A percentile compares a stretch with the other conserved stretches of the same genome.
Evolutionary conservation across 371 early-diverging fungal genomes (phyloP).

Genomic region (Fennellomyces sp.): DNA sequence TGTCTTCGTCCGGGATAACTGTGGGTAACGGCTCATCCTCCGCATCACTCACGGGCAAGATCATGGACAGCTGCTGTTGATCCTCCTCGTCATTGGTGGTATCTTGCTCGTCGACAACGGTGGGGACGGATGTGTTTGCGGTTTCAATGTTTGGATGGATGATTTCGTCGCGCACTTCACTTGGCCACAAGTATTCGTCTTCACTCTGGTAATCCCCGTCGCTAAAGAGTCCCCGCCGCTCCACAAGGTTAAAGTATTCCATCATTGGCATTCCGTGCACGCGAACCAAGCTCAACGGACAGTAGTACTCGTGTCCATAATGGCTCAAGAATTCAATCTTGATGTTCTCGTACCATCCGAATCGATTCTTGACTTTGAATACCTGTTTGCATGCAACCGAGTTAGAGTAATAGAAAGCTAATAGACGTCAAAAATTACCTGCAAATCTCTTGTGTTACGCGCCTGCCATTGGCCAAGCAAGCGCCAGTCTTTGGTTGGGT

Average conservation of each 20-base stretch:
- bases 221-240: constrained; percentile 39
- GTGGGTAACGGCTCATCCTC: not conserved
- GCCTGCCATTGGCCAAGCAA: constrained; percentile 83
- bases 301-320: constrained; percentile 92
- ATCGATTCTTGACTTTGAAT: constrained; percentile 76
- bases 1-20: not conserved
- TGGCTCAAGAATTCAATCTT: constrained; percentile 88
- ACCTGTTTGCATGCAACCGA: constrained; percentile 35
- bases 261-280: constrained; percentile 93
- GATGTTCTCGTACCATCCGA: constrained; percentile 84
- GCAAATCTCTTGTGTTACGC: constrained; percentile 81
- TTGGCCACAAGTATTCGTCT: constrained; percentile 42
- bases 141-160: constrained; percentile 35
- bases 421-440: constrained; percentile 47
- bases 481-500: constrained; percentile 88
- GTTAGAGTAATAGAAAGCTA: not conserved
- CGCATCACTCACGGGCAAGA: too few species aligned
- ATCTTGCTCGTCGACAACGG: too few species aligned
- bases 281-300: constrained; percentile 86
- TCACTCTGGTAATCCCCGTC: constrained; percentile 29
- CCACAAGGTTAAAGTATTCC: constrained; percentile 80
- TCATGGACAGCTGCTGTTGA: too few species aligned
- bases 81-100: not conserved
- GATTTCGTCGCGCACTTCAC: constrained; percentile 39
- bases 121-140: too few species aligned